Evolutionary conservation across 1,284 basidiomycete species (phyloP).

Genomic region (Ceratobasidium papillatum): DNA sequence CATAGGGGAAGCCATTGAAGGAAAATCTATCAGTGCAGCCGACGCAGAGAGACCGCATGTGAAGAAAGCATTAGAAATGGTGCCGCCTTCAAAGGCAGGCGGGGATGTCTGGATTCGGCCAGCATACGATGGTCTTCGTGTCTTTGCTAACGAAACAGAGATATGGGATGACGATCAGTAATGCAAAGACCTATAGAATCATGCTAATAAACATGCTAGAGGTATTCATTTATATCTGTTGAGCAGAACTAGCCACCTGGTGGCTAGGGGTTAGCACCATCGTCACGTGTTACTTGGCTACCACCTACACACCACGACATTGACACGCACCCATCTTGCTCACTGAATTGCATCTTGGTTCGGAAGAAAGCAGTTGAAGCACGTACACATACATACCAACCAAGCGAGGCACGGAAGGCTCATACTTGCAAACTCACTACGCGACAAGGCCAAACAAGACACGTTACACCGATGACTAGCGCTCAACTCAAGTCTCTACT

Average conservation of each 20-base stretch:
- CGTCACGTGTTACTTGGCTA: neutral
- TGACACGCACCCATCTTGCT: neutral
- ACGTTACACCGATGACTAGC: constrained; percentile 35
- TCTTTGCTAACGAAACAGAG: constrained; percentile 47
- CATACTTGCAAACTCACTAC: neutral
- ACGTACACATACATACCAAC: neutral
- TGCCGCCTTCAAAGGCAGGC: constrained; percentile 49
- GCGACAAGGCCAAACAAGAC: neutral
- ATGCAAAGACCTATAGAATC: neutral
- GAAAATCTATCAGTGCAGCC: constrained; percentile 49
- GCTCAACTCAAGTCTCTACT: constrained; percentile 35
- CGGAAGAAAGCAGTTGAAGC: neutral
- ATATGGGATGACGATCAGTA: constrained; percentile 14
- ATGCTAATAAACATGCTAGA: neutral
- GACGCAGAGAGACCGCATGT: constrained; percentile 43
- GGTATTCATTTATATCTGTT: neutral
- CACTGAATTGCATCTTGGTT: neutral
- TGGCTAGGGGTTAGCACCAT: neutral
- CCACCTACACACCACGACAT: neutral
- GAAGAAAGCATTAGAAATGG: constrained; percentile 22
- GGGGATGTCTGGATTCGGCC: constrained; percentile 68
- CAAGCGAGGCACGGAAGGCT: neutral
- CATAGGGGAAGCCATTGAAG: constrained; percentile 63
- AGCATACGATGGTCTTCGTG: constrained; percentile 71
- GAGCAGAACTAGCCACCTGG: neutral